Base-by-base conservation (phyloP, 2,329 filamentous ascomycete genomes). In the Chalara sp. region DNA sequence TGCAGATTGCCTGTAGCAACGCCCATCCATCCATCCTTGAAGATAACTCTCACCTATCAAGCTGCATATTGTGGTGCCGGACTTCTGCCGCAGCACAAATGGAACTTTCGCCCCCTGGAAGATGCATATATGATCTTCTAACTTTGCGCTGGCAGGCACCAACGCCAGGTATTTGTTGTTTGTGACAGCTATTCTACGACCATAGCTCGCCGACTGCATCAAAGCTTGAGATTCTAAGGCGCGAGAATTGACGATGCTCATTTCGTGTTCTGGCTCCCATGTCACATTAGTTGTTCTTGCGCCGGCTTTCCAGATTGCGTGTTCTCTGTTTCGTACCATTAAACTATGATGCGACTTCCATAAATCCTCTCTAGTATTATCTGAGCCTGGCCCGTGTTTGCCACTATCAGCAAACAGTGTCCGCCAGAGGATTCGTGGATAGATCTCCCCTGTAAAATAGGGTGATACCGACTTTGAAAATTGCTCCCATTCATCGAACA, bases 11-110 rank as follows among this genome's bases (percentile, higher is more conserved):
- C 21, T 3, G 21, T 21, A 39, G 32, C 33, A 6, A 31, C 45
- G 32, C 39, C 45, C 45, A 47, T 47, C 45, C 45, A 47, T 13
- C 45, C 21, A 21, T 21, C 21, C 45, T 37, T 47, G 45, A 35
- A 47, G n/a, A 47, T 47, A 47, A 29, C 32, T 37, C 33, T 47
- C 45, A 6, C 45, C 45, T 37, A 47, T 21, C 32, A 47, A 29
- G 28, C 6, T 11, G 28, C 39, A 21, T 8, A 13, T 12, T n/a
- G 29, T 13, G 6, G 8, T 7, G n/a, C 28, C 11, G 6, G 45
- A 32, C 6, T 6, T 29, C 7, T 11, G 1, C 31, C 45, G 45
- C 35, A 47, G 45, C 21, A 47, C 7, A 2, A 47, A 47, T 11
- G 33, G 33, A 28, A 47, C 45, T 47, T 11, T 31, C 2, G 30